Base-by-base conservation (phyloP, 2,329 filamentous ascomycete species). In the Lizonia empirigonia region DNA sequence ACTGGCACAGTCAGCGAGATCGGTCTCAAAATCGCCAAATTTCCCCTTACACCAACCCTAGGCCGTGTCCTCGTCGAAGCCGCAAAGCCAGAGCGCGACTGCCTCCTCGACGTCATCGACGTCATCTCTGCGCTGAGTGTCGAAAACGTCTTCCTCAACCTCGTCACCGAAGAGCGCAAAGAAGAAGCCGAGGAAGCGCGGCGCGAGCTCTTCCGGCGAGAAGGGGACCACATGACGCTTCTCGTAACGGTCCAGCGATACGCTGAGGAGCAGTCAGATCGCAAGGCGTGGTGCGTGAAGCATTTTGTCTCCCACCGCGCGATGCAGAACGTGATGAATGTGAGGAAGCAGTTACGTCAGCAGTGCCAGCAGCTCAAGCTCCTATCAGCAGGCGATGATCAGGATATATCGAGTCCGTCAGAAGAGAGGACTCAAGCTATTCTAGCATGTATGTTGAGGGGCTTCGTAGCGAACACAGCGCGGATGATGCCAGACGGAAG, bases 21-120 rank as follows among this genome's bases (percentile, higher is more conserved):
- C 15, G 94, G 94, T 1, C 78, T 81, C 34, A 87, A 87, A 46
- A 91, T 99, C 72, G 89, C 93, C 1, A 82, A 85, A 29, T 85
- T 97, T 18, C 94, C 94, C 0, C 81, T 99, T 1, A 86, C 91
- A 0, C 91, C 91, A 0, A 83, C 88, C 0, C 84, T 95, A 7
- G 91, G 88, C 0, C 85, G 91, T 1, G 91, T 96, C 1, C 78
- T 99, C 0, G 79, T 99, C 15, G 90, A 91, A 33, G 90, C 92
- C 0, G 85, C 87, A 0, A 82, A 83, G 6, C 82, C 87, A 0
- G 83, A 87, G 33, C 83, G 82, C 39, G 84, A 89, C 60, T 95
- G 91, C 61, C 76, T 97, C 1, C 73, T 87, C 0, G 91, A 96
- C 60, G 86, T 85, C 4, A 93, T 99, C 56, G 94, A 97, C 65